Conservation (phyloP, 306 rosid species). For the Trifolium dubium region DNA sequence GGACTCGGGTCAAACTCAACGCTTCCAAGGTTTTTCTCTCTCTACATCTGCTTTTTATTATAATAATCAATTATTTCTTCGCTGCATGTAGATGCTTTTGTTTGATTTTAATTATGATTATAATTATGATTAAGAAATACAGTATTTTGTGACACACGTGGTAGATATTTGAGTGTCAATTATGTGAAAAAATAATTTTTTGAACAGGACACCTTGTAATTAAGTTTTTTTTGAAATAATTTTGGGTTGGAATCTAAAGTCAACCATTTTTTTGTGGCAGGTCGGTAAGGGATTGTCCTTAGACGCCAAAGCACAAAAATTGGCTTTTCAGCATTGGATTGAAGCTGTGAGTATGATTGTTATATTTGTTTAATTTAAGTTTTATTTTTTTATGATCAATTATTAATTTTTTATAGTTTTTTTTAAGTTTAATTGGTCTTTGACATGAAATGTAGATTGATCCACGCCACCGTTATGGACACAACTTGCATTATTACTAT, state of each 20-base stretch:
- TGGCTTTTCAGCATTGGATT: slow-evolving; percentile 98
- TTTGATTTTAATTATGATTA: neutral
- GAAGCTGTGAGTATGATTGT: slow-evolving; percentile 71
- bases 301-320: slow-evolving; percentile 86
- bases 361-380: neutral
- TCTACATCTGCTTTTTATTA: neutral
- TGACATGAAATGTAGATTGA: slow-evolving; percentile 65
- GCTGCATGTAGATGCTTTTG: neutral
- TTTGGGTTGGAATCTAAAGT: slow-evolving; percentile 36
- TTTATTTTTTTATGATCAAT: slow-evolving; percentile 15
- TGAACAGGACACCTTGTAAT: neutral
- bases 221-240: too few relatives aligned
- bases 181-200: neutral
- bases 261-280: slow-evolving; percentile 50
- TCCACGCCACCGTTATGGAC: slow-evolving; percentile 98
- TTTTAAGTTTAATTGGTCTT: slow-evolving; percentile 31
- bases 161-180: neutral
- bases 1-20: slow-evolving; percentile 72
- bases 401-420: neutral
- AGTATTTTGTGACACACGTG: neutral
- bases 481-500: slow-evolving; percentile 79
- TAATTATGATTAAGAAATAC: neutral
- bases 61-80: neutral
- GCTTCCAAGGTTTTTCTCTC: slow-evolving; percentile 68
- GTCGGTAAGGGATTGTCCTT: slow-evolving; percentile 87